phyloP scores from a whole-genome alignment of 164 flowering plant species.

The Paratinospora sagittata region DNA sequence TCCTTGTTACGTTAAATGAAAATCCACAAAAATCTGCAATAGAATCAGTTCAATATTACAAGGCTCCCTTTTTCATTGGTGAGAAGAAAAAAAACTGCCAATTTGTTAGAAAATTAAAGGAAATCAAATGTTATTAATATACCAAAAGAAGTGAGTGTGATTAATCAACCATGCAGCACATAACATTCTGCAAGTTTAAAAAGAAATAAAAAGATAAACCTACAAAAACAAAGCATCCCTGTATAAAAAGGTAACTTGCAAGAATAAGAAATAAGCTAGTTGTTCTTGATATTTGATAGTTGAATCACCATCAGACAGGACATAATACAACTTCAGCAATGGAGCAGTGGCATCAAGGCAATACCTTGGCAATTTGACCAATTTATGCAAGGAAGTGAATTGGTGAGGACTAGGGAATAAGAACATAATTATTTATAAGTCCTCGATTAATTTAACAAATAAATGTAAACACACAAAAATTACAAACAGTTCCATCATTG shows the following conservation, averaged over 20 bases:
- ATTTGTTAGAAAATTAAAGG: background rate
- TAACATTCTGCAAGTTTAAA: too few species aligned
- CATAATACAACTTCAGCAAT: background rate
- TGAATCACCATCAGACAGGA: background rate
- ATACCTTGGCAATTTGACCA: too few species aligned
- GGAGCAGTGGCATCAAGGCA: too few species aligned
- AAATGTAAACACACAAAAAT: too few species aligned
- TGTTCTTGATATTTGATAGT: background rate
- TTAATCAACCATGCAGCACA: too few species aligned
- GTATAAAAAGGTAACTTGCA: background rate
- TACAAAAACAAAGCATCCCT: background rate
- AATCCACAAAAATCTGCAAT: background rate
- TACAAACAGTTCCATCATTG: too few species aligned
- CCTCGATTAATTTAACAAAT: too few species aligned
- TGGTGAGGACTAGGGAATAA: too few species aligned
- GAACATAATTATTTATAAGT: too few species aligned
- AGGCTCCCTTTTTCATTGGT: background rate
- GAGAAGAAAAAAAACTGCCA: background rate
- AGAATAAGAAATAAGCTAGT: background rate
- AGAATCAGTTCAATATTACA: background rate
- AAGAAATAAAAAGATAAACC: background rate
- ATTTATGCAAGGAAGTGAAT: too few species aligned
- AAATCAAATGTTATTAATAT: background rate
- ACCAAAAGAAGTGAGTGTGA: background rate
- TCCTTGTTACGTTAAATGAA: background rate